Percentiles rank a stretch among this genome's conserved stretches.
phyloP scores from a whole-genome alignment of 192 early-diverging fungal genomes.

The Backusella mclennaniae region DNA sequence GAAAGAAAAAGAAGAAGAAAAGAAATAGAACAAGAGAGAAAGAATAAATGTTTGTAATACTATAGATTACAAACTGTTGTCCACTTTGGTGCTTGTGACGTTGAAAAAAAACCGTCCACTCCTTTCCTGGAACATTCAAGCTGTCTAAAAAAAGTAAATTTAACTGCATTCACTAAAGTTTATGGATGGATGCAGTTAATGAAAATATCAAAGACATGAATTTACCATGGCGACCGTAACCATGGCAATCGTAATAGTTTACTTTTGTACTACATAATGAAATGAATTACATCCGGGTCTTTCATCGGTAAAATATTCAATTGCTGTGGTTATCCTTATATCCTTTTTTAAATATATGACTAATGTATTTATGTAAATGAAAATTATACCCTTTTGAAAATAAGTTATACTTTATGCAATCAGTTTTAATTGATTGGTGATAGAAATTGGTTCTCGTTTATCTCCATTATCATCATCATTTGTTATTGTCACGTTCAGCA shows the following conservation, averaged over 20 bases:
- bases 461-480: neutral
- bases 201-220: neutral
- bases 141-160: neutral
- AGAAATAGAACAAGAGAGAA: neutral
- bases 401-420: neutral
- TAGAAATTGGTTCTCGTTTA: neutral
- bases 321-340: neutral
- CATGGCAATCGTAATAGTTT: neutral
- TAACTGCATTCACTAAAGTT: neutral
- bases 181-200: neutral
- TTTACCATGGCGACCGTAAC: neutral
- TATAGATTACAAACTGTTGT: neutral
- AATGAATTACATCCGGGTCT: neutral
- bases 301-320: neutral
- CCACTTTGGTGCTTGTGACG: neutral
- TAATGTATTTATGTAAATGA: neutral
- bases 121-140: neutral
- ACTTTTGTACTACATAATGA: neutral
- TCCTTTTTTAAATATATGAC: neutral
- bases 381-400: neutral
- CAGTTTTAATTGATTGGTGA: neutral
- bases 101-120: neutral
- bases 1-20: neutral
- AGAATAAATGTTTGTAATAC: neutral
- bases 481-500: neutral